These are phyloP conservation scores for Colletotrichum lini DNA, from an alignment of 2,329 filamentous ascomycete species.

Conservation along the genomic window DNA sequence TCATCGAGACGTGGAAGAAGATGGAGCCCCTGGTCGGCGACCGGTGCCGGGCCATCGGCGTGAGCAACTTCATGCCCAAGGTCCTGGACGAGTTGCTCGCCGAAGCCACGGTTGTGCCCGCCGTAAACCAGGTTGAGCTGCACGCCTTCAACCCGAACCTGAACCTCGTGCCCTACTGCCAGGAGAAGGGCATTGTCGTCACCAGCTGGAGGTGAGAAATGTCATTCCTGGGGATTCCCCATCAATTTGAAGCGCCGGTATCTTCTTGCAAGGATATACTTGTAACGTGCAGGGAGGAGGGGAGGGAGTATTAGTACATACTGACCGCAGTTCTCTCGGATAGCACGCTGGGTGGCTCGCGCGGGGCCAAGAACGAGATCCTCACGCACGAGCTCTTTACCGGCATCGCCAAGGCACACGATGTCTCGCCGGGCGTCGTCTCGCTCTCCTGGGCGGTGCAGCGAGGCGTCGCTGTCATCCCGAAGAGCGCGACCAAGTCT, in stretches of 20 bases:
- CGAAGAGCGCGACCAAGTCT: slow-evolving; percentile 44
- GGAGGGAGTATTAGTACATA: too few species aligned
- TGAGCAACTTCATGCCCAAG: slow-evolving; percentile 52
- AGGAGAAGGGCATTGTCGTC: slow-evolving; percentile 50
- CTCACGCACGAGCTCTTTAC: slow-evolving; percentile 46
- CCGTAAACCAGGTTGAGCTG: slow-evolving; percentile 52
- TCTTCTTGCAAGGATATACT: too few species aligned
- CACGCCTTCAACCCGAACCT: slow-evolving; percentile 52
- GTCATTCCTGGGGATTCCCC: too few species aligned
- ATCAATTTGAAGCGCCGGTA: too few species aligned
- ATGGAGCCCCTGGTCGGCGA: slow-evolving; percentile 49
- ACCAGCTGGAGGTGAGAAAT: slow-evolving; percentile 48
- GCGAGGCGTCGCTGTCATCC: slow-evolving; percentile 47
- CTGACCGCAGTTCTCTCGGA: not conserved
- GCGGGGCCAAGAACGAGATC: slow-evolving; percentile 37
- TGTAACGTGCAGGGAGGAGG: too few species aligned
- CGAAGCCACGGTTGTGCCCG: slow-evolving; percentile 47
- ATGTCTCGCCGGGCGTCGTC: slow-evolving; percentile 46
- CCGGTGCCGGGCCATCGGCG: slow-evolving; percentile 49
- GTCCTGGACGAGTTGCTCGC: slow-evolving; percentile 48
- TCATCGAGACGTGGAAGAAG: slow-evolving; percentile 48
- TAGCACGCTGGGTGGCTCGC: slow-evolving; percentile 38
- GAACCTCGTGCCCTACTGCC: slow-evolving; percentile 50
- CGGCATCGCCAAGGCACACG: slow-evolving; percentile 46
- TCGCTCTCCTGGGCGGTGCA: slow-evolving; percentile 48